phyloP scores from a whole-genome alignment of 2,329 filamentous ascomycete genomes.

The Microdochium trichocladiopsis region DNA sequence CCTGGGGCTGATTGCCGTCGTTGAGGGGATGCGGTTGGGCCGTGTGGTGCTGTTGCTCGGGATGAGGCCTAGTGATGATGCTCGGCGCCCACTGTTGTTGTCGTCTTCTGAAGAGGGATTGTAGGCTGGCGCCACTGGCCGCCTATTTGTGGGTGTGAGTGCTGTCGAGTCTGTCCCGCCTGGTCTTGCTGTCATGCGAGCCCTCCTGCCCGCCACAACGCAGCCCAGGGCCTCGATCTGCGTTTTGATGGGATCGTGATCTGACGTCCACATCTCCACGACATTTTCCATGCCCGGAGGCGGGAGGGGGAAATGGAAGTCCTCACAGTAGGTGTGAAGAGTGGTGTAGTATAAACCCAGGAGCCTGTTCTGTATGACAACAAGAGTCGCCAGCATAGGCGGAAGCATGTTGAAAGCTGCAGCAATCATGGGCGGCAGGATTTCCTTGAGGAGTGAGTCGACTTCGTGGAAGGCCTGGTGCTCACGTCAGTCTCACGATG shows the following conservation, averaged over 20 bases:
- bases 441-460: slow-evolving; percentile 66
- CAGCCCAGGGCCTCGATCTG: slow-evolving; percentile 60
- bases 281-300: slow-evolving; percentile 68
- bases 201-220: slow-evolving; percentile 60
- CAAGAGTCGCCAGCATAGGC: slow-evolving; percentile 60
- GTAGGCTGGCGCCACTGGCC: neutral
- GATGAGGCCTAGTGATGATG: slow-evolving; percentile 35
- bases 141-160: neutral
- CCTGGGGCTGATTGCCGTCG: slow-evolving; percentile 22
- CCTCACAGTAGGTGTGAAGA: slow-evolving; percentile 65
- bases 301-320: slow-evolving; percentile 62
- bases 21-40: slow-evolving; percentile 28
- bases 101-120: neutral
- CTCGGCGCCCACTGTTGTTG: neutral
- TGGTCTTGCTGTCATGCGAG: slow-evolving; percentile 36
- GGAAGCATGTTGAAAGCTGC: slow-evolving; percentile 70
- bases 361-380: slow-evolving; percentile 70
- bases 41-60: slow-evolving; percentile 14
- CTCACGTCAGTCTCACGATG: slow-evolving; percentile 5
- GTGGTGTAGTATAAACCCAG: slow-evolving; percentile 74
- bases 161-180: slow-evolving; percentile 16
- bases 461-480: slow-evolving; percentile 63
- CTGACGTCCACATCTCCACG: slow-evolving; percentile 55
- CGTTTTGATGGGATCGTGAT: slow-evolving; percentile 55
- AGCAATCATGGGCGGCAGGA: slow-evolving; percentile 63